Base-by-base conservation (phyloP, 2,329 filamentous ascomycete genomes). In the Arthroderma uncinatum region DNA sequence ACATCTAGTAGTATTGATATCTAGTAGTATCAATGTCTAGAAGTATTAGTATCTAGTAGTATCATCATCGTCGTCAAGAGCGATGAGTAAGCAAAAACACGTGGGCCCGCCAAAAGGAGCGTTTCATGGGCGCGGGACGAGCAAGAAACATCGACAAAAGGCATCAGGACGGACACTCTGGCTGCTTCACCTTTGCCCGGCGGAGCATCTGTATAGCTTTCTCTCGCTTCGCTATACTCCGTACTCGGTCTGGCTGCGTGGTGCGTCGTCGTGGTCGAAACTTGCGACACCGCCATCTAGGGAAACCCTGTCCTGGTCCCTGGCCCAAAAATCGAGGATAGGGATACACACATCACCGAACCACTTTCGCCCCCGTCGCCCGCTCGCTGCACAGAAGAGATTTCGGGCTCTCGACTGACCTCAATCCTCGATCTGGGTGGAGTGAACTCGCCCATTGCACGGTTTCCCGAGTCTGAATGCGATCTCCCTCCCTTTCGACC, bases 301-400 rank as follows among this genome's bases (percentile, higher is more conserved):
- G n/a, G 9, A 50, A 50, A 50, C 47, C 47, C 47, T 50, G 47
- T 21, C 40, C 40, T 47, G 40, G 40, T 47, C 28, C 47, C 28
- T 16, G 25, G 25, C 25, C 47, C 28, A 50, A 50, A 34, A 9
- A 3, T 25, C 2, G 14, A 50, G 25, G 19, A 30, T 16, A 33
- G 25, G 25, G 12, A 33, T 25, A 25, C 25, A 50, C 25, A 50
- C 47, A 50, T 33, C 47, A 33, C 47, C 47, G 21, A 47, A 50
- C 25, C 47, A 50, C 47, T 30, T 50, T 50, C n/a, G 25, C 25
- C 47, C 47, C 47, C n/a, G 33, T 50, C 1, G 5, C 25, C 47
- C 44, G 10, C 47, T 34, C 25, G 47, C 47, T 50, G 47, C 25
- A 50, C 25, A 19, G 14, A 16, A 50, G 47, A 50, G 47, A 50